These are phyloP conservation scores for Dactylorhiza incarnata DNA, from an alignment of 106 monocot genomes.

Conservation along the genomic window DNA sequence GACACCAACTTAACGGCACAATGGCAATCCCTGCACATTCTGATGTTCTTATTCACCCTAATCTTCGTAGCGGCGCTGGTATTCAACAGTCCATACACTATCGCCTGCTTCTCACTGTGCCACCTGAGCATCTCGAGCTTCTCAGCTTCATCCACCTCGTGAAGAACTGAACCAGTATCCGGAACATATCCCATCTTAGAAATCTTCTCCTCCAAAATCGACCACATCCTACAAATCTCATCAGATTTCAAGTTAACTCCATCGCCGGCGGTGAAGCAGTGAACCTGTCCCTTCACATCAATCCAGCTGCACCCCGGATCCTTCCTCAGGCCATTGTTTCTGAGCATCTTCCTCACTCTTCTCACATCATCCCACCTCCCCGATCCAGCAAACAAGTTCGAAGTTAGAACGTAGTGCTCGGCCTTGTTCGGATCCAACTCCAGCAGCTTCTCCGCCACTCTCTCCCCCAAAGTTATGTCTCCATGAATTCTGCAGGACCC, in stretches of 20 bases:
- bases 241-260: constrained; percentile 16
- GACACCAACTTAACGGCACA: constrained; percentile 40
- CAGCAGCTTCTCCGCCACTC: constrained; percentile 41
- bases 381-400: constrained; percentile 49
- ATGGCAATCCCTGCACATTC: constrained; percentile 64
- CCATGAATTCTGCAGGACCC: constrained; percentile 53
- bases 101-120: constrained; percentile 60
- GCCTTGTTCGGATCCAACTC: constrained; percentile 50
- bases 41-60: constrained; percentile 46
- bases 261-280: constrained; percentile 40
- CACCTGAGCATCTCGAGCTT: constrained; percentile 38
- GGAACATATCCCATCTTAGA: constrained; percentile 42
- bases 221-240: constrained; percentile 27
- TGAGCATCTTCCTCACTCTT: constrained; percentile 44
- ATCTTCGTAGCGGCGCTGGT: constrained; percentile 12
- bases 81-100: constrained; percentile 42
- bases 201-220: constrained; percentile 40
- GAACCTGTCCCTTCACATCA: constrained; percentile 34
- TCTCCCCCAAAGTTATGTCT: constrained; percentile 40
- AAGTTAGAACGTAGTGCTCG: constrained; percentile 58
- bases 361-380: constrained; percentile 62
- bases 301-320: constrained; percentile 71
- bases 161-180: constrained; percentile 36
- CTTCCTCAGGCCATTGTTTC: constrained; percentile 40
- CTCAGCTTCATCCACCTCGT: constrained; percentile 45